Percentiles rank a stretch among this genome's conserved stretches.
These are phyloP conservation scores for Fraxinus americana DNA, from an alignment of 257 asterid genomes.

Conservation along the genomic window DNA sequence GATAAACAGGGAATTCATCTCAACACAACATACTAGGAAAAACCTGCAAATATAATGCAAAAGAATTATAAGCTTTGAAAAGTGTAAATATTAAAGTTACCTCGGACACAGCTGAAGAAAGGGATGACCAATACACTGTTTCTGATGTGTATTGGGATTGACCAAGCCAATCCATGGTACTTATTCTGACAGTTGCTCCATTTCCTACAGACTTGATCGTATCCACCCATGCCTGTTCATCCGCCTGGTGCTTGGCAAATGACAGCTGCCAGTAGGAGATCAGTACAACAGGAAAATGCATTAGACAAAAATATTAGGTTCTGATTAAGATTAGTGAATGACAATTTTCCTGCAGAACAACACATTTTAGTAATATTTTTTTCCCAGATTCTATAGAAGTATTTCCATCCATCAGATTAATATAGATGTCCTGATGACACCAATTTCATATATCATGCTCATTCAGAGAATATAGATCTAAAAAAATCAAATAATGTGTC, in stretches of 20 bases:
- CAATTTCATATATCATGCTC: neutral
- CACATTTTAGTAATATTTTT: neutral
- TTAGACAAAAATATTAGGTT: neutral
- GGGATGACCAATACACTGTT: slow-evolving; percentile 72
- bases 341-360: neutral
- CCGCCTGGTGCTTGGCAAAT: slow-evolving; percentile 63
- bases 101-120: slow-evolving; percentile 83
- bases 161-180: slow-evolving; percentile 95
- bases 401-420: neutral
- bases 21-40: neutral
- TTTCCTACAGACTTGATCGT: slow-evolving; percentile 70
- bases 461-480: neutral
- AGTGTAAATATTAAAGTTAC: slow-evolving; percentile 31
- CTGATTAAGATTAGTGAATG: neutral
- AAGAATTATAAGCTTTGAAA: neutral
- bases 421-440: neutral
- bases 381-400: neutral
- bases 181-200: slow-evolving; percentile 65
- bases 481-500: neutral
- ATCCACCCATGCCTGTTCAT: slow-evolving; percentile 91
- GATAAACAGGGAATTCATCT: neutral
- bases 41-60: neutral
- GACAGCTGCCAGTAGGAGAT: slow-evolving; percentile 54
- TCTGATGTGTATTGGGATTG: slow-evolving; percentile 67
- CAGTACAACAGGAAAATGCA: slow-evolving; percentile 2